Base-by-base conservation (phyloP, 495 filamentous ascomycete species). In the Sordaria brevicollis region DNA sequence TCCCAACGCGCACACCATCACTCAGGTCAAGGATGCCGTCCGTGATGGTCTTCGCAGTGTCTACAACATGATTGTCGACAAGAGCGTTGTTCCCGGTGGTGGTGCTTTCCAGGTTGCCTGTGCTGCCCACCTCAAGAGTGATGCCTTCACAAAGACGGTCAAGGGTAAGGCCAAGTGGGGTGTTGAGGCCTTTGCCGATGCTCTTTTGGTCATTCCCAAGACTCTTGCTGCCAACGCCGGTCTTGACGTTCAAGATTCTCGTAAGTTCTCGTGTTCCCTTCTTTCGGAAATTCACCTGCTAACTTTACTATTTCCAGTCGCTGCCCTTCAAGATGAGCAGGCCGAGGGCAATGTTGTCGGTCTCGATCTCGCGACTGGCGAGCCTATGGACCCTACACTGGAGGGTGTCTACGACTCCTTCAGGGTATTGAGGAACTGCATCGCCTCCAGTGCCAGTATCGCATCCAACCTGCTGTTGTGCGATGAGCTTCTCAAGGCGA, bases 31-130 rank as follows among this genome's bases (percentile, higher is more conserved):
- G 70, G 95, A 99, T 79, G 95, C 95, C 6, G 95, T 99, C n/a
- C 91, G 95, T 34, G 95, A 99, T 77, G 96, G 95, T 66, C 84
- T 99, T 65, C 86, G 95, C 71, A 95, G 92, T 74, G 93, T 97
- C 65, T 97, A 97, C 87, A 99, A 98, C 83, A 97, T 96, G 86
- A 98, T 99, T 78, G 93, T 97, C 37, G 95, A 99, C 78, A 88
- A 89, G 80, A 93, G 91, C 73, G 96, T 99, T 35, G 91, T 99
- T 41, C 96, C 95, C 1, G 95, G 95, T 37, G 95, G 90, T 68
- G 95, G 95, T 67, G 93, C 96, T 33, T 99, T 97, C 87, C 96
- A 99, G 79, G 89, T 99, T 67, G 93, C 96, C 25, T 96, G 92
- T 76, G 92, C 93, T 34, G 87, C 88, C n/a, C 93, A 97, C 79